Percentiles rank a stretch among this genome's conserved stretches.
Conservation (phyloP, 495 filamentous ascomycete genomes). For the Aspergillus wentii region DNA sequence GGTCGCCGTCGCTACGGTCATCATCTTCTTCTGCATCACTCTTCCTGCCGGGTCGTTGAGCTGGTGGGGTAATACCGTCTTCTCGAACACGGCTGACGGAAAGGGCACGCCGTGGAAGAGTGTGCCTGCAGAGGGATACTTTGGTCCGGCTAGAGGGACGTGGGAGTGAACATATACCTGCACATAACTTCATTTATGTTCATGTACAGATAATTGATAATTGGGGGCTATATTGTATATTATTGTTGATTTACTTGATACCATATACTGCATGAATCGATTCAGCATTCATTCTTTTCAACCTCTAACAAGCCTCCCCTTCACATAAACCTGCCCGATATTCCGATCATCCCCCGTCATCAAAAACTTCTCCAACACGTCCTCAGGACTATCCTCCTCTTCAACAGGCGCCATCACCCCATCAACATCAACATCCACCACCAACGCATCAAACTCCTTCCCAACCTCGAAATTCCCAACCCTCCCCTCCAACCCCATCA, state of each 20-base stretch:
- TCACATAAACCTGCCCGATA: slow-evolving; percentile 52
- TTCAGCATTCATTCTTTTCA: background rate
- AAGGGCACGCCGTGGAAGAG: slow-evolving; percentile 36
- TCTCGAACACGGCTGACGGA: slow-evolving; percentile 41
- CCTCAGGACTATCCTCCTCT: slow-evolving; percentile 40
- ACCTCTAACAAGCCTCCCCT: slow-evolving; percentile 44
- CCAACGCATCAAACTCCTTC: slow-evolving; percentile 61
- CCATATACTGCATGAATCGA: background rate
- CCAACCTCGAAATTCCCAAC: slow-evolving; percentile 56
- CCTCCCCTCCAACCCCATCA: slow-evolving; percentile 48
- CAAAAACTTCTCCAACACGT: slow-evolving; percentile 59
- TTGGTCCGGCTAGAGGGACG: slow-evolving; percentile 52
- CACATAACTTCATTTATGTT: background rate
- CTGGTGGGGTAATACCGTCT: slow-evolving; percentile 67
- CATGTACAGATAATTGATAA: background rate
- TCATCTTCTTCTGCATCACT: slow-evolving; percentile 68
- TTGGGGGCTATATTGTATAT: background rate
- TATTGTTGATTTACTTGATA: background rate
- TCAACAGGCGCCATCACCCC: slow-evolving; percentile 50
- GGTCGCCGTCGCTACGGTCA: slow-evolving; percentile 55
- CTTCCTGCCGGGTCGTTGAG: slow-evolving; percentile 52
- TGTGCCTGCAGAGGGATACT: slow-evolving; percentile 45
- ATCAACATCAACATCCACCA: slow-evolving; percentile 40
- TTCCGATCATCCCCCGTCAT: slow-evolving; percentile 65
- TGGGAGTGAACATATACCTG: slow-evolving; percentile 26